Percentiles rank a stretch among this genome's conserved stretches.
Conservation (phyloP, 495 filamentous ascomycete genomes). For the Pyrenula aspistea region DNA sequence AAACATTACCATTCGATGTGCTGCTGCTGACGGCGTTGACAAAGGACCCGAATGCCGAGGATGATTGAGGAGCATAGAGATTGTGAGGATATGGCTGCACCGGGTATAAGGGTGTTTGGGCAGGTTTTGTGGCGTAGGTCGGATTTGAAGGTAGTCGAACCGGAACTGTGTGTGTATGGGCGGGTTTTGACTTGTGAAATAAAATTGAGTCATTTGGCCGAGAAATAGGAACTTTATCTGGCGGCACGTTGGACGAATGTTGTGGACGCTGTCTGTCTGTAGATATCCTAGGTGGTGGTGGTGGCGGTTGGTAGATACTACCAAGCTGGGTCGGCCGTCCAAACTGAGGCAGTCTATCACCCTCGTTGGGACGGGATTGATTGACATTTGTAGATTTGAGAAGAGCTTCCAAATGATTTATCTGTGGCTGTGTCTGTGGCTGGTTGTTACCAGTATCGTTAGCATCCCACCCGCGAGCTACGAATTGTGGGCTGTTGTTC, state of each 20-base stretch:
- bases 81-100: neutral
- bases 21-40: neutral
- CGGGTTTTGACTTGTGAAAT: neutral
- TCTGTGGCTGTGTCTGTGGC: neutral
- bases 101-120: neutral
- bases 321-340: neutral
- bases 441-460: neutral
- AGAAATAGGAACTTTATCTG: neutral
- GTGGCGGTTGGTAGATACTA: neutral
- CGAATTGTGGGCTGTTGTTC: neutral
- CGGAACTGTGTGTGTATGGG: neutral
- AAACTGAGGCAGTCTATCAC: neutral
- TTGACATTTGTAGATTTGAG: neutral
- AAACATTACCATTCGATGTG: slow-evolving; percentile 9
- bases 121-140: neutral
- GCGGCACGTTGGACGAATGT: neutral
- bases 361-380: neutral
- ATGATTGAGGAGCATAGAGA: neutral
- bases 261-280: neutral
- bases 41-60: neutral
- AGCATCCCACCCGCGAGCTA: neutral
- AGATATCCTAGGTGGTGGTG: neutral
- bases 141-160: neutral
- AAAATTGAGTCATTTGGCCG: neutral
- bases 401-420: neutral